phyloP scores from a whole-genome alignment of 148 eudicot genomes.

The Euryodendron excelsum region DNA sequence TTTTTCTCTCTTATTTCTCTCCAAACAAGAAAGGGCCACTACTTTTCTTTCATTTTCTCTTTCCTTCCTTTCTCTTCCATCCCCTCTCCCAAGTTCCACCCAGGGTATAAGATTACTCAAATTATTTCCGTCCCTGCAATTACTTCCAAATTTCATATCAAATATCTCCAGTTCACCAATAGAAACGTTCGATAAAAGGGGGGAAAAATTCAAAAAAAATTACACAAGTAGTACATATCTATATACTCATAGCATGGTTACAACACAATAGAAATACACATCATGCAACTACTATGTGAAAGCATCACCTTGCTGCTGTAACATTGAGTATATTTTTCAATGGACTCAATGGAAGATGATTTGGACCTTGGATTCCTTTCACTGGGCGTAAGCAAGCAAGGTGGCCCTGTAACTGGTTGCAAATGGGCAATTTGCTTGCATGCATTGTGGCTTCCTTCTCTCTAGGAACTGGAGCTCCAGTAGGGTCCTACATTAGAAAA shows the following conservation, averaged over 20 bases:
- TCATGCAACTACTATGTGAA: not conserved
- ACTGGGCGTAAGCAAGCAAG: constrained; percentile 66
- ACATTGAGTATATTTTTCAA: constrained; percentile 57
- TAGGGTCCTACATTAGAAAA: constrained; percentile 50
- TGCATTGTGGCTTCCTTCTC: constrained; percentile 53
- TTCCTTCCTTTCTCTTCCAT: no score
- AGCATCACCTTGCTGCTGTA: constrained; percentile 37
- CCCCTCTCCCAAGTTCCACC: no score
- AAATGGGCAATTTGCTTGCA: constrained; percentile 64
- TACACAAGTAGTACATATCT: not conserved
- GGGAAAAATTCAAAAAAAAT: not conserved
- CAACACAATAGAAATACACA: not conserved
- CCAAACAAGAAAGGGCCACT: no score
- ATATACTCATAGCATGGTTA: not conserved
- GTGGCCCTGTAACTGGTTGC: constrained; percentile 60
- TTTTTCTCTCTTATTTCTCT: no score
- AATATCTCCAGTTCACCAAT: no score
- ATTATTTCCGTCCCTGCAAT: not conserved
- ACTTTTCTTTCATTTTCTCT: no score
- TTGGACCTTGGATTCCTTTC: constrained; percentile 34
- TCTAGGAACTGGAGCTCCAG: constrained; percentile 67
- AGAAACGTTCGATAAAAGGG: not conserved
- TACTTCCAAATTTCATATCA: not conserved
- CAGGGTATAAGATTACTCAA: no score
- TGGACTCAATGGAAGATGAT: constrained; percentile 47